Base-by-base conservation (phyloP, 192 early-diverging fungal species). In the Podila epigama region DNA sequence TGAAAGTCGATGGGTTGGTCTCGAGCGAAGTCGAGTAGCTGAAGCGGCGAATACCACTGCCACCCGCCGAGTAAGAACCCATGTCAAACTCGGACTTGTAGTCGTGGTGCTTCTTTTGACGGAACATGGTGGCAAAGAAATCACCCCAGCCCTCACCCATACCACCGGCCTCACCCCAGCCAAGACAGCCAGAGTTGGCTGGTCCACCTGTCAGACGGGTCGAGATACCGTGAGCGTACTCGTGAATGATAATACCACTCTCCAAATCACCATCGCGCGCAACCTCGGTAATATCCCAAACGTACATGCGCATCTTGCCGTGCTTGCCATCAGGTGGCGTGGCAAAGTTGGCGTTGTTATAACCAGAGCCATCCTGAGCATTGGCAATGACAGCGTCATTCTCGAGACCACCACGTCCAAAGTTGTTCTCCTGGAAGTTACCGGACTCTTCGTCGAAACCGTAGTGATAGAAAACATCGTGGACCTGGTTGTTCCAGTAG, bases 131-230 rank as follows among this genome's bases (percentile, higher is more conserved):
- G 18, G 94, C 93, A 66, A 97, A 92, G 71, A 88, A 91, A 68
- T 98, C 97, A 31, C 95, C 95, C 95, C 95, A 98, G 12, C 97
- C 97, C 83, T 98, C 97, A 52, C 95, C 92, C 92, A 95, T 95
- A 34, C 92, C 95, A 58, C 94, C 95, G 35, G 92, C 79, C 83
- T 96, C 94, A 44, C 94, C 95, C 85, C 89, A 90, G 41, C 87
- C 90, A 60, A 99, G 84, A 63, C 97, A 99, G 51, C 91, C 90
- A 35, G 88, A 85, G 89, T 99, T 97, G 58, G 84, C 82, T 8
- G 94, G 95, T 12, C 97, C 97, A 60, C 97, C 97, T 2, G 95
- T 97, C 64, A 98, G 82, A 28, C 96, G 87, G 34, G 86, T 97
- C 16, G 92, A 94, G 54, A 98, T 92, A 52, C 97, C 97, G 67